Conservation (phyloP, 306 rosid genomes). For the Corylus avellana region DNA sequence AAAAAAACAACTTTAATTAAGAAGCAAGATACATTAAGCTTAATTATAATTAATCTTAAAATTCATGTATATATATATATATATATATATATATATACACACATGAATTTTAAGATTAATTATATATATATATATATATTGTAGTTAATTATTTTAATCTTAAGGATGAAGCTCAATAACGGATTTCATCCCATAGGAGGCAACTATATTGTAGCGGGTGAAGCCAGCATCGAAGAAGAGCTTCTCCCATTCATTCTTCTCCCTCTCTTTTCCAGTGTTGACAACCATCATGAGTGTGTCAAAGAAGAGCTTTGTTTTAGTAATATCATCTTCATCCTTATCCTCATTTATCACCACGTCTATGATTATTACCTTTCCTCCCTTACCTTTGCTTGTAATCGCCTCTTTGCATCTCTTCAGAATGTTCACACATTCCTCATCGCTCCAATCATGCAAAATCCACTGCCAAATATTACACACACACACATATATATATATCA, state of each 20-base stretch:
- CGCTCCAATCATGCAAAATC: constrained; percentile 44
- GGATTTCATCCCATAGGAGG: constrained; percentile 45
- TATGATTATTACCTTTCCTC: constrained; percentile 52
- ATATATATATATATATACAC: no score
- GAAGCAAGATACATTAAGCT: no score
- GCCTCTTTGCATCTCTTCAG: constrained; percentile 54
- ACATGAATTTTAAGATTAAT: no score
- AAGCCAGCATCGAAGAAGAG: constrained; percentile 53
- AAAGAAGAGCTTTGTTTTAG: constrained; percentile 37
- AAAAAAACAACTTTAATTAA: no score
- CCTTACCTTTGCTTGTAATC: constrained; percentile 35
- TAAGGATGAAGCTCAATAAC: constrained; percentile 55
- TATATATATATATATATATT: no score
- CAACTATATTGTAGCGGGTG: constrained; percentile 34
- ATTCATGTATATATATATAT: no score
- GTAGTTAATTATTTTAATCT: background rate
- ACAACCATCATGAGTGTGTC: constrained; percentile 49
- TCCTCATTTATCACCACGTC: constrained; percentile 45
- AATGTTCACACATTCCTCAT: constrained; percentile 42
- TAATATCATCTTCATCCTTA: constrained; percentile 27
- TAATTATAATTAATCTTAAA: no score
- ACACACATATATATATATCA: no score
- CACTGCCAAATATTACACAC: constrained; percentile 25
- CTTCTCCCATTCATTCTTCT: constrained; percentile 54
- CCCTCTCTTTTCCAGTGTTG: constrained; percentile 46